Evolutionary conservation across 192 early-diverging fungal genomes (phyloP), one percentile per base, ranked within the genome.

Genomic region (Coemansia sp.): DNA sequence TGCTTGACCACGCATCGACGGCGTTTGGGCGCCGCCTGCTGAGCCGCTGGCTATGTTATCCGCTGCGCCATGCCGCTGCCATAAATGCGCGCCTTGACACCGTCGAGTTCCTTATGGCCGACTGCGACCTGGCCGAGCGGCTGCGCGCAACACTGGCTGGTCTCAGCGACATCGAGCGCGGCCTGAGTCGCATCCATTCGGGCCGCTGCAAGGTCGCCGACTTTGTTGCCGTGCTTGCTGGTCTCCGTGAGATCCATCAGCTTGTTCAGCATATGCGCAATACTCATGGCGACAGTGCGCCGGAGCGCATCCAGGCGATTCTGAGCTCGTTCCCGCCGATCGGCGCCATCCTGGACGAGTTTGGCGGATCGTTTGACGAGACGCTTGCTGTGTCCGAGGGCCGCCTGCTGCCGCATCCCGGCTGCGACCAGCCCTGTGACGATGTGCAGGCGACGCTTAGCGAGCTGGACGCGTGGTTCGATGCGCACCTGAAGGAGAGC

Each of bases 31-130:
- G 89, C 44, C 84, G 91, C 8, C 67, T 87, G 36, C 87, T 94
- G 52, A 78, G 84, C 23, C 80, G 81, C 45, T 98, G 96, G 96
- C 56, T 91, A 4, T 96, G 94, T 66, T 93, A 98, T 65, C 96
- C 96, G 14, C 68, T 97, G 33, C 76, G 90, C 3, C 79, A 83
- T 2, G 65, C 74, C 6, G 55, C 63, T 0, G 90, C 81, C 1
- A 98, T 99, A 53, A 87, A 92, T 42, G 88, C 85, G 1, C 84
- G 96, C 7, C 79, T 94, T n/a, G 90, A 99, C 61, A 92, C 88
- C 1, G 84, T 96, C 2, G 95, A 98, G 31, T 94, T 92, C 64
- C 64, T 97, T 4, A 83, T 86, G 65, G 70, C 68, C 5, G 25
- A 82, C 38, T 37, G 67, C 17, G 88, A 83, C 8, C 62, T 85